Evolutionary conservation across 2,329 filamentous ascomycete species (phyloP).

Genomic region (Monosporascus sp.): DNA sequence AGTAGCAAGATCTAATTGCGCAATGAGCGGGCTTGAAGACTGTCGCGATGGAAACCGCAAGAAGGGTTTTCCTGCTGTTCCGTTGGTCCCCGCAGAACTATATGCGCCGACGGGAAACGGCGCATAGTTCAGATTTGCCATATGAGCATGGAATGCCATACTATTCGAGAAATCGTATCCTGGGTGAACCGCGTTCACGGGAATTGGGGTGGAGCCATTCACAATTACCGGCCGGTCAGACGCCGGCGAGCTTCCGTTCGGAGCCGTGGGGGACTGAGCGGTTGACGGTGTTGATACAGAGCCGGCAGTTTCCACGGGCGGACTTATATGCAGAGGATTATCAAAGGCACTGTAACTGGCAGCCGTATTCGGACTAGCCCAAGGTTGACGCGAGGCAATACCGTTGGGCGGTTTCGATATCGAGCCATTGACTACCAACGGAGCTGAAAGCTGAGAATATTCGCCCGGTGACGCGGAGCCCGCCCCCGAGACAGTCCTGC

Average conservation of each 20-base stretch:
- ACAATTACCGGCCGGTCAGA: conserved; percentile 47
- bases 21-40: conserved; percentile 44
- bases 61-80: conserved; percentile 7
- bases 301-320: conserved; percentile 21
- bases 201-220: conserved; percentile 19
- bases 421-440: conserved; percentile 39
- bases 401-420: conserved; percentile 24
- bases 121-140: conserved; percentile 10
- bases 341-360: conserved; percentile 28
- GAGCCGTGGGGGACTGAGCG: conserved; percentile 13
- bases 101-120: conserved; percentile 16
- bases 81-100: conserved; percentile 7
- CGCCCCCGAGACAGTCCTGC: conserved; percentile 38
- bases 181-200: conserved; percentile 6
- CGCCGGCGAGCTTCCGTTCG: conserved; percentile 20
- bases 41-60: conserved; percentile 32
- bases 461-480: conserved; percentile 33
- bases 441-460: conserved; percentile 9
- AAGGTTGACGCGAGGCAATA: conserved; percentile 21
- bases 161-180: conserved; percentile 20
- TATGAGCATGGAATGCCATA: conserved; percentile 23
- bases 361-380: conserved; percentile 19
- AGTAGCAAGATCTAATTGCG: conserved; percentile 51
- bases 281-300: conserved; percentile 15
- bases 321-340: conserved; percentile 33